Base-by-base conservation (phyloP, 768 basidiomycete species). In the Rhodotorula paludigena region DNA sequence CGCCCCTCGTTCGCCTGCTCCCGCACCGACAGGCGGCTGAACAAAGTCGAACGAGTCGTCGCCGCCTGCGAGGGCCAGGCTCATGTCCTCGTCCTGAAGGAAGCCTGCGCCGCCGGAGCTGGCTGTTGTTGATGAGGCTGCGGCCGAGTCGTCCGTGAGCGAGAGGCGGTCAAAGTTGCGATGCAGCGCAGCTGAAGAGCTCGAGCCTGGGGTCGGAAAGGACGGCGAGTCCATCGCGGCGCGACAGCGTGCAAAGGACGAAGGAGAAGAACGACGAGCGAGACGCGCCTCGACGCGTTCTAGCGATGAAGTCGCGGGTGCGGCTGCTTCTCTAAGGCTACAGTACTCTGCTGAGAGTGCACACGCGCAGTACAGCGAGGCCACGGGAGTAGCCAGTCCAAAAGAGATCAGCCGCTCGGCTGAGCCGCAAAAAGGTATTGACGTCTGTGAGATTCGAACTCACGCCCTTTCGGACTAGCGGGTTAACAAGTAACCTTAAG, bases 371-470 rank as follows among this genome's bases (percentile, higher is more conserved):
- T 42, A n/a, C n/a, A n/a, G n/a, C n/a, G n/a, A n/a, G n/a, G n/a
- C n/a, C n/a, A n/a, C n/a, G n/a, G n/a, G n/a, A n/a, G n/a, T n/a
- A n/a, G n/a, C n/a, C n/a, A n/a, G n/a, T n/a, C n/a, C n/a, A 20
- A 42, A 42, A 10, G 41, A 10, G 41, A 42, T 44, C 42, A n/a
- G n/a, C n/a, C n/a, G n/a, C n/a, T n/a, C n/a, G n/a, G n/a, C n/a
- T n/a, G 20, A 18, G 33, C 4, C 38, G n/a, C 41, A 59, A 65
- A 65, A 59, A 25, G 23, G 30, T 32, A 16, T 20, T 66, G 65
- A 66, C 49, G 65, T 66, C 65, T 66, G 65, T 66, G 65, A 66
- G 65, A 66, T 66, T 66, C 65, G 65, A 66, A 66, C 65, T 66
- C 65, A 66, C 65, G 65, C 65, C 65, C 65, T 61, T 66, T 61